A percentile compares a stretch with the other conserved stretches of the same genome.
Evolutionary conservation across 2,329 filamentous ascomycete genomes (phyloP).

Genomic region (Penicillium griseofulvum): DNA sequence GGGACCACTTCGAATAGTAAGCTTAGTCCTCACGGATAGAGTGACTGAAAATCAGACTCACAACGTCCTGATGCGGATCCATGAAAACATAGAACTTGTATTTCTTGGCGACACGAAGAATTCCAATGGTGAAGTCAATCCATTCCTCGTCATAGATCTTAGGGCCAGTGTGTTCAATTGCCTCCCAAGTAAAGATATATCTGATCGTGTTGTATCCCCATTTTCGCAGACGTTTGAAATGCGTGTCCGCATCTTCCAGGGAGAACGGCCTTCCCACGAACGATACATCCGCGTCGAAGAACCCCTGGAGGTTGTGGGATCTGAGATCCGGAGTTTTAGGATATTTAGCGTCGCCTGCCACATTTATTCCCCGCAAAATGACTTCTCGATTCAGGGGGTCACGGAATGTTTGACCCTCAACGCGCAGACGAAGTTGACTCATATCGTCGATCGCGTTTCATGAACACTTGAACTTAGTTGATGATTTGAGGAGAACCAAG

Average conservation of each 20-base stretch:
- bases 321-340: slow-evolving; percentile 77
- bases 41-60: slow-evolving; percentile 45
- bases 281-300: slow-evolving; percentile 91
- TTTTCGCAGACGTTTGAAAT: slow-evolving; percentile 80
- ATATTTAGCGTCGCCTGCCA: slow-evolving; percentile 86
- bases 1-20: slow-evolving; percentile 68
- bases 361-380: slow-evolving; percentile 87
- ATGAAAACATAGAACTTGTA: slow-evolving; percentile 97
- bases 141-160: slow-evolving; percentile 91
- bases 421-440: slow-evolving; percentile 63
- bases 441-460: not conserved
- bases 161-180: slow-evolving; percentile 86
- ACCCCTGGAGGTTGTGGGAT: slow-evolving; percentile 72
- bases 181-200: slow-evolving; percentile 98
- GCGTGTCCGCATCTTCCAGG: slow-evolving; percentile 74
- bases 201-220: slow-evolving; percentile 96
- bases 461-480: not conserved
- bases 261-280: slow-evolving; percentile 86
- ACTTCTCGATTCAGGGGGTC: slow-evolving; percentile 80
- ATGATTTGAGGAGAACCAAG: not conserved
- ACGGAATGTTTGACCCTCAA: slow-evolving; percentile 81
- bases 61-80: slow-evolving; percentile 97
- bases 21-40: not conserved
- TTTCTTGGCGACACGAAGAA: slow-evolving; percentile 76
- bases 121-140: slow-evolving; percentile 83